Conservation (phyloP, 495 filamentous ascomycete genomes). For the Parachaetomium inaequale region DNA sequence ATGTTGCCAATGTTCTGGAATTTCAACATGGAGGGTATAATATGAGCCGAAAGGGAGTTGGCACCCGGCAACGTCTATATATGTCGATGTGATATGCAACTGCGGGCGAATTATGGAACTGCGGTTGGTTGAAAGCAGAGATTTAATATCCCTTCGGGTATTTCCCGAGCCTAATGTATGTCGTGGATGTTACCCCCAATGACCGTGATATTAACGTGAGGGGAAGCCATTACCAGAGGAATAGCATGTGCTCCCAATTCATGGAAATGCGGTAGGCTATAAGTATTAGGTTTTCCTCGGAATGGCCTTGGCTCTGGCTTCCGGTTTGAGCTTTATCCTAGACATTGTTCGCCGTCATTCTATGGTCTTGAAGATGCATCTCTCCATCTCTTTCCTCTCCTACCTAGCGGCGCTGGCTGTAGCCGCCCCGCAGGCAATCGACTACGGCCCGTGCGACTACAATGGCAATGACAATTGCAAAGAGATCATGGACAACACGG, state of each 20-base stretch:
- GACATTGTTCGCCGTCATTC: neutral
- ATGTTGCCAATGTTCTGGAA: neutral
- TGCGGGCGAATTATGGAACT: neutral
- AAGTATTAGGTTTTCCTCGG: neutral
- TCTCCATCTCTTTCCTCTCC: neutral
- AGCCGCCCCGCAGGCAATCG: constrained; percentile 1
- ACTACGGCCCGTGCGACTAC: constrained; percentile 27
- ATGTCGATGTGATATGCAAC: neutral
- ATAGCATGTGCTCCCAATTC: neutral
- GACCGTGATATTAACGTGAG: neutral
- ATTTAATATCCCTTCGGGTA: neutral
- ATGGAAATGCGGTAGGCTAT: neutral
- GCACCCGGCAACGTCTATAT: neutral
- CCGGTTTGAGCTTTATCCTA: neutral
- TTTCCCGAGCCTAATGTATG: constrained; percentile 5
- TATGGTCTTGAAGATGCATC: neutral
- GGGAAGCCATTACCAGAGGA: neutral
- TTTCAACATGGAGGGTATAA: neutral
- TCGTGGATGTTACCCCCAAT: neutral
- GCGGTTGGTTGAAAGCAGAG: neutral
- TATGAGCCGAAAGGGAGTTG: neutral
- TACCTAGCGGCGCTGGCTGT: neutral
- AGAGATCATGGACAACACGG: constrained; percentile 31
- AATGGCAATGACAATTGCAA: constrained; percentile 24
- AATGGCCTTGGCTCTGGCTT: neutral